Conservation (phyloP, 306 rosid genomes). For the Quercus aquifolioides region DNA sequence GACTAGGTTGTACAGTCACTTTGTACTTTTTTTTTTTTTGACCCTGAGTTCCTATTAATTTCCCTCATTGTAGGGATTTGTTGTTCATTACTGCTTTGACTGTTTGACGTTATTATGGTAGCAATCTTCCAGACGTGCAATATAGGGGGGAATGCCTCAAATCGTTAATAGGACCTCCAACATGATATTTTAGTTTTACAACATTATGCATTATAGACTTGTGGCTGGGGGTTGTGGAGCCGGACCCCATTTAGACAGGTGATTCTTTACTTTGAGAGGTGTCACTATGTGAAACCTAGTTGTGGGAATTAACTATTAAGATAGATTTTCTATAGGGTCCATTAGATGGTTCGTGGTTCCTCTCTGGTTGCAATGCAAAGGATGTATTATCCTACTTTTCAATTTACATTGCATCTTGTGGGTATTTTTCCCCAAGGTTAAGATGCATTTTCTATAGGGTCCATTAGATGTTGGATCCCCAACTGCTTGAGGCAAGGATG, state of each 20-base stretch:
- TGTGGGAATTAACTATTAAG: too few species aligned
- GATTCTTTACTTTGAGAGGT: background rate
- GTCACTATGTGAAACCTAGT: background rate
- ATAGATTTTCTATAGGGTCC: too few species aligned
- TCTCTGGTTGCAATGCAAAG: too few species aligned
- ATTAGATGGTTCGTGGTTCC: too few species aligned
- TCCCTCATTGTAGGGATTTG: background rate
- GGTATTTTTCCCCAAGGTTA: background rate
- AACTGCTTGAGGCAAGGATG: background rate
- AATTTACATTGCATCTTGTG: background rate
- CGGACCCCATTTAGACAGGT: background rate
- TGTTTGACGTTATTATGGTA: background rate
- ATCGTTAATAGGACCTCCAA: background rate
- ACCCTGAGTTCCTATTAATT: background rate
- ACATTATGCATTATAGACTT: background rate
- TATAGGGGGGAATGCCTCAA: background rate
- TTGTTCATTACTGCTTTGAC: background rate
- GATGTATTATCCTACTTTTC: too few species aligned
- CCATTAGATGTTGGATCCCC: background rate
- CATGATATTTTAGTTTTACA: background rate
- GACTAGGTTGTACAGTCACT: slow-evolving; percentile 1
- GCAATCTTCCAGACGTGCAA: background rate
- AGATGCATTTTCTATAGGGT: background rate
- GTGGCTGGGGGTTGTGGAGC: background rate
- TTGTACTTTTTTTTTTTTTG: background rate